A percentile compares a stretch with the other conserved stretches of the same genome.
Conservation (phyloP, 2,329 filamentous ascomycete genomes). For the Dendrostoma leiphaemia region DNA sequence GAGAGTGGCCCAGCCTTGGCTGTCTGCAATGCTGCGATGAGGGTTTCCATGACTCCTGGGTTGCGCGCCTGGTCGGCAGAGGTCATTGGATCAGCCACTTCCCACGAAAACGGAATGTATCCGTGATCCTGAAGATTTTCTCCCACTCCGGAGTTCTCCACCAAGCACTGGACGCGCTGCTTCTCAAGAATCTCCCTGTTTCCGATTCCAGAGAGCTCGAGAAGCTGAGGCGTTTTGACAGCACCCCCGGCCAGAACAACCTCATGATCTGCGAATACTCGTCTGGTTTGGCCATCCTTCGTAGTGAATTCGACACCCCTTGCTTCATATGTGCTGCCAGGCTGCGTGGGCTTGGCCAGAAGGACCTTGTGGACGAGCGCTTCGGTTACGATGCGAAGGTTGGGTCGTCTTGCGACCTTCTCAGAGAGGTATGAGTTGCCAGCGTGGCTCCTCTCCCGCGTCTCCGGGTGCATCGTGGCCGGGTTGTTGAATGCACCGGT, state of each 20-base stretch:
- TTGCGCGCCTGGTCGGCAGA: constrained; percentile 21
- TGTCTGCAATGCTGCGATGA: constrained; percentile 25
- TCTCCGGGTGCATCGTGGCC: constrained; percentile 16
- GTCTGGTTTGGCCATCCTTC: constrained; percentile 20
- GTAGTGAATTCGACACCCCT: constrained; percentile 23
- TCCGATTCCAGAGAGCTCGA: constrained; percentile 25
- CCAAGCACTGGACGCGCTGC: constrained; percentile 30
- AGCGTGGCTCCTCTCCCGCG: constrained; percentile 16
- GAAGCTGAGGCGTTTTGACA: constrained; percentile 24
- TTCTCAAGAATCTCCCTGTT: constrained; percentile 34
- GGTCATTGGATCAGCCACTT: constrained; percentile 31
- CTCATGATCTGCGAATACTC: constrained; percentile 15
- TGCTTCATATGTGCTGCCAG: constrained; percentile 17
- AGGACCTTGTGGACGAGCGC: constrained; percentile 25
- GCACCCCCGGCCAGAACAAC: constrained; percentile 34
- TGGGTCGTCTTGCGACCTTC: constrained; percentile 10
- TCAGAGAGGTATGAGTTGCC: constrained; percentile 19
- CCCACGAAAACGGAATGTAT: constrained; percentile 24
- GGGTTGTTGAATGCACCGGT: constrained; percentile 15
- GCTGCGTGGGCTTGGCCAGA: constrained; percentile 17
- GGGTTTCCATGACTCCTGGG: constrained; percentile 11
- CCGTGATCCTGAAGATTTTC: constrained; percentile 38
- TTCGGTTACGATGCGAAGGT: constrained; percentile 21
- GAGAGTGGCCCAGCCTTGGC: constrained; percentile 26
- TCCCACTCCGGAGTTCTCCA: constrained; percentile 36